Evolutionary conservation across 768 basidiomycete genomes (phyloP).

Genomic region (Leccinellum luteum): DNA sequence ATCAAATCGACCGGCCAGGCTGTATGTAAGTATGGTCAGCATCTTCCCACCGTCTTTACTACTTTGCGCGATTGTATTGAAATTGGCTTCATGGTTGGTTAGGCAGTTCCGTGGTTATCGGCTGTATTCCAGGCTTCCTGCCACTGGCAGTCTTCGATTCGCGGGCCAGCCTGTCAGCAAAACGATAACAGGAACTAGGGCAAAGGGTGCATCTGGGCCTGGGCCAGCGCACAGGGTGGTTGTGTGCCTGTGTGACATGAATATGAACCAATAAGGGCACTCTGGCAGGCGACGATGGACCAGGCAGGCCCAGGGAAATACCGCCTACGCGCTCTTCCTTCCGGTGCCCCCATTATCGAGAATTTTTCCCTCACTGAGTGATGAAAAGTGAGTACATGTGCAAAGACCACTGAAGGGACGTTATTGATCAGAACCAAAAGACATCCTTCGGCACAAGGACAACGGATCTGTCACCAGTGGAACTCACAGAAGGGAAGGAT

Average conservation of each 20-base stretch:
- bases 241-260: background rate
- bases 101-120: background rate
- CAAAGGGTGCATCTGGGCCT: background rate
- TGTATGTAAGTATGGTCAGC: background rate
- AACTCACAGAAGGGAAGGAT: background rate
- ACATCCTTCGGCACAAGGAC: background rate
- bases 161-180: background rate
- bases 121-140: background rate
- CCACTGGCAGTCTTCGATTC: background rate
- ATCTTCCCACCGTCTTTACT: too few relatives aligned
- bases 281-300: background rate
- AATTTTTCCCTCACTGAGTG: background rate
- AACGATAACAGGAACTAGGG: background rate
- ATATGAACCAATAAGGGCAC: background rate
- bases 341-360: background rate
- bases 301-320: background rate
- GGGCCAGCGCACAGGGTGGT: background rate
- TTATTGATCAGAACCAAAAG: background rate
- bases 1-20: background rate
- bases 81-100: too few relatives aligned
- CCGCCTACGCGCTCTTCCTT: background rate
- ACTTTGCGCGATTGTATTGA: too few relatives aligned
- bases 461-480: background rate
- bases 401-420: background rate
- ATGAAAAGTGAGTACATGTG: background rate